Conservation (phyloP, 768 basidiomycete genomes). For the Suillus alpinus region DNA sequence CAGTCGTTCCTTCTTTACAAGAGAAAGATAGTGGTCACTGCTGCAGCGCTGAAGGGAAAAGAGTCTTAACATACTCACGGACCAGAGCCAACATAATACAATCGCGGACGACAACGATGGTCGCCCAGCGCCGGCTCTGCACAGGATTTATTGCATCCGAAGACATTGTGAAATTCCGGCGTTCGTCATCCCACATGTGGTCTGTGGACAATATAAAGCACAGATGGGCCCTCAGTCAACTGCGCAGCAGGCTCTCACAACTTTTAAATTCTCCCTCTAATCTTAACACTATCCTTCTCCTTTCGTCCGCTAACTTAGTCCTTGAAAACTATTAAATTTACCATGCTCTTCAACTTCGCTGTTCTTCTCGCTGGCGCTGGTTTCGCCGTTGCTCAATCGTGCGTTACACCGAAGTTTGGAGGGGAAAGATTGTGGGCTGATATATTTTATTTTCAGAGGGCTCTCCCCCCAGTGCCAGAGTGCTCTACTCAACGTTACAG, state of each 20-base stretch:
- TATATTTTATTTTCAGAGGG: slow-evolving; percentile 20
- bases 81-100: too few relatives aligned
- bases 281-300: background rate
- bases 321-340: background rate
- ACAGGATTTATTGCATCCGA: background rate
- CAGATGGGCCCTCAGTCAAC: background rate
- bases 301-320: background rate
- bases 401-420: slow-evolving; percentile 16
- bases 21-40: background rate
- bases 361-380: slow-evolving; percentile 33
- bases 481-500: slow-evolving; percentile 44
- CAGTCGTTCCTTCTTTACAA: background rate
- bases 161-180: background rate
- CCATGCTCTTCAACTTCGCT: slow-evolving; percentile 25
- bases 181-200: background rate
- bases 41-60: background rate
- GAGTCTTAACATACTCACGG: background rate
- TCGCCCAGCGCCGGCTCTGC: background rate
- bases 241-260: background rate
- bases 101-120: background rate
- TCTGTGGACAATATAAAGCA: background rate
- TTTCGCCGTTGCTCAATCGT: slow-evolving; percentile 44
- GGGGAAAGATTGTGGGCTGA: background rate
- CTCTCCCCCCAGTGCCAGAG: slow-evolving; percentile 49
- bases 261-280: background rate